phyloP scores from a whole-genome alignment of 192 early-diverging fungal species.

The Coemansia sp. region DNA sequence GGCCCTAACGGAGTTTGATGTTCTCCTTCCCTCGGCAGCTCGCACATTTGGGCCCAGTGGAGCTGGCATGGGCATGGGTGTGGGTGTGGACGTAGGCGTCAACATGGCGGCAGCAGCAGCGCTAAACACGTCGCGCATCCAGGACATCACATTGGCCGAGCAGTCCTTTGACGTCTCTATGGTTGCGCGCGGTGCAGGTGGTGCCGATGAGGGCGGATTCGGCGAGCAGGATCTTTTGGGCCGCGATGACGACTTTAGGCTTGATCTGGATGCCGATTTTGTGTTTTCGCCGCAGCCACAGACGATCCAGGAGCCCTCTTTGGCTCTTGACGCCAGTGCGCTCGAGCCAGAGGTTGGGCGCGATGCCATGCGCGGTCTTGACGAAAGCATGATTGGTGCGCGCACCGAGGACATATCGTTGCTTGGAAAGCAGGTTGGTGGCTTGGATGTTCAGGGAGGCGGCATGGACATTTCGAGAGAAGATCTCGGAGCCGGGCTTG shows the following conservation, averaged over 20 bases:
- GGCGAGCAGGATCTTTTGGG: conserved; percentile 55
- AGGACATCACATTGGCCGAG: conserved; percentile 70
- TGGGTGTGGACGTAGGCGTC: conserved; percentile 8
- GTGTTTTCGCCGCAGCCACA: conserved; percentile 39
- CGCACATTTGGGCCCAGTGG: conserved; percentile 27
- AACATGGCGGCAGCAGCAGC: conserved; percentile 33
- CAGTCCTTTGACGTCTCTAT: conserved; percentile 54
- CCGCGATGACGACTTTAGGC: conserved; percentile 57
- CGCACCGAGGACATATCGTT: conserved; percentile 33
- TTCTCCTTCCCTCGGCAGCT: conserved; percentile 73
- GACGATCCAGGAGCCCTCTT: conserved; percentile 18
- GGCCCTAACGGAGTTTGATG: conserved; percentile 86
- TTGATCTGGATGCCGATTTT: conserved; percentile 52
- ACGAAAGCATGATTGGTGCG: conserved; percentile 39
- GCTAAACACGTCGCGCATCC: conserved; percentile 57
- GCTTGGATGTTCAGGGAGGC: conserved; percentile 7
- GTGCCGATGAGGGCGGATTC: conserved; percentile 24
- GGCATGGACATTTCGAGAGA: conserved; percentile 34
- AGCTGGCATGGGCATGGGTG: neutral
- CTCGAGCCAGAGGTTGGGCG: conserved; percentile 60
- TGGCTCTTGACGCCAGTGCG: conserved; percentile 29
- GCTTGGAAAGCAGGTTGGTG: conserved; percentile 29
- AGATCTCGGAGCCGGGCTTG: conserved; percentile 19
- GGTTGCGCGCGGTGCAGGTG: conserved; percentile 36
- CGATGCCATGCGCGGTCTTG: conserved; percentile 50